phyloP scores from a whole-genome alignment of 2,329 filamentous ascomycete species.

The Pyricularia sp. region DNA sequence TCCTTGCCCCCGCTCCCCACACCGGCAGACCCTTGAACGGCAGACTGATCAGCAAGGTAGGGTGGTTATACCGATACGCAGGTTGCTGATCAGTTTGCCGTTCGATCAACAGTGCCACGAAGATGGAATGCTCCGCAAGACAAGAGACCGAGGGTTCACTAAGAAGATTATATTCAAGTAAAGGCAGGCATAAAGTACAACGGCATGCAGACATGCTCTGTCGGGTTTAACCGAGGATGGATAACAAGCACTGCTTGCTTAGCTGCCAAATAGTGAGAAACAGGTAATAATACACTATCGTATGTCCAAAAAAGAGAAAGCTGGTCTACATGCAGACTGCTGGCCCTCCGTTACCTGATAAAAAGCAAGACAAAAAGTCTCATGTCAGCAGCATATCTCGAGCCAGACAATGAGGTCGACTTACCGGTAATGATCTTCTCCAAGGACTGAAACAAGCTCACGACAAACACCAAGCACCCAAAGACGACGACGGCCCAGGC shows the following conservation, averaged over 20 bases:
- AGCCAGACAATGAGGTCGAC: constrained; percentile 10
- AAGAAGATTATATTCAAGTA: neutral
- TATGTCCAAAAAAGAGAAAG: constrained; percentile 3
- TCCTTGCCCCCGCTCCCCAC: neutral
- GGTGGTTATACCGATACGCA: neutral
- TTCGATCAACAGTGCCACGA: neutral
- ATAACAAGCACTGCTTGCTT: neutral
- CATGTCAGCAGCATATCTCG: neutral
- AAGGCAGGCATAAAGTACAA: neutral
- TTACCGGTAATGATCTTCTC: constrained; percentile 52
- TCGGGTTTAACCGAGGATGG: neutral
- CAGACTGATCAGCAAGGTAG: neutral
- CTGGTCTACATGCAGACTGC: constrained; percentile 9
- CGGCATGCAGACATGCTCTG: neutral
- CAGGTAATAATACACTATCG: neutral
- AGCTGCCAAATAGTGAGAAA: neutral
- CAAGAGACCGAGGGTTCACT: neutral
- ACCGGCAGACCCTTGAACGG: neutral
- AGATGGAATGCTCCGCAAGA: neutral
- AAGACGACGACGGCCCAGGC: constrained; percentile 68
- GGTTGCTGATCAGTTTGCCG: too few species aligned
- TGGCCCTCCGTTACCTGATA: constrained; percentile 6
- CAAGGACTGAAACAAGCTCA: constrained; percentile 66
- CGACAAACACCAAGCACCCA: constrained; percentile 70
- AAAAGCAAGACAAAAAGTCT: neutral